A percentile compares a stretch with the other conserved stretches of the same genome.
Conservation (phyloP, 352 stramenopile genomes). For the Phytophthora agathidicida region DNA sequence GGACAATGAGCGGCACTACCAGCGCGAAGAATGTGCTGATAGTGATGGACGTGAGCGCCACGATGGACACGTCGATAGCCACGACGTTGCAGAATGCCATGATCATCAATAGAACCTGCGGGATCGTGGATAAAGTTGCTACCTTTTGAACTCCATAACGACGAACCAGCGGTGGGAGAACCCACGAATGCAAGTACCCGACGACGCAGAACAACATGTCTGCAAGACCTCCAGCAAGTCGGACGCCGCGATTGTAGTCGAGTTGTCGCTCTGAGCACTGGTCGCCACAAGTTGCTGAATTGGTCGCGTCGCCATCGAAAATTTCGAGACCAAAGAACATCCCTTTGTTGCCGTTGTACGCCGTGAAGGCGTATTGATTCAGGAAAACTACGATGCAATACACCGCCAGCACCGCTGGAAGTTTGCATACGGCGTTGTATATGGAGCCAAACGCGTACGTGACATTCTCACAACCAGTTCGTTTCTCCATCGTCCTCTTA, state of each 20-base stretch:
- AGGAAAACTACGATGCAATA: conserved; percentile 50
- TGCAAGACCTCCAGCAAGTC: conserved; percentile 45
- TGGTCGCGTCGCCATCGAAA: conserved; percentile 38
- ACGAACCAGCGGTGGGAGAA: conserved; percentile 45
- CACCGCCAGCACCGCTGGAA: conserved; percentile 30
- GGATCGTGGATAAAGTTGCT: conserved; percentile 39
- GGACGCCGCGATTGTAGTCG: conserved; percentile 48
- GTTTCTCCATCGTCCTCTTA: conserved; percentile 12
- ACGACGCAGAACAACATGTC: conserved; percentile 51
- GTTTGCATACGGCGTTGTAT: conserved; percentile 25
- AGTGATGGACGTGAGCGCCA: conserved; percentile 50
- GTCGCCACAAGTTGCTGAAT: conserved; percentile 33
- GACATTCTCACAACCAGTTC: conserved; percentile 18
- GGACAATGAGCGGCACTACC: conserved; percentile 54
- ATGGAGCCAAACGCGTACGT: conserved; percentile 36
- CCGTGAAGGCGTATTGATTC: conserved; percentile 55
- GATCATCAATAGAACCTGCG: conserved; percentile 47
- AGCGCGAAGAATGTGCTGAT: conserved; percentile 52
- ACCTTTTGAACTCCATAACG: conserved; percentile 42
- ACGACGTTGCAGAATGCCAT: conserved; percentile 50
- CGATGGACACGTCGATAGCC: conserved; percentile 39
- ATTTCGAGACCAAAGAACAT: conserved; percentile 70
- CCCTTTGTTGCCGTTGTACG: conserved; percentile 68
- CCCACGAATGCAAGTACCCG: conserved; percentile 52
- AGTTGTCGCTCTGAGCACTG: conserved; percentile 46